Base-by-base conservation (phyloP, 495 filamentous ascomycete genomes). In the Tuber calosporum region DNA sequence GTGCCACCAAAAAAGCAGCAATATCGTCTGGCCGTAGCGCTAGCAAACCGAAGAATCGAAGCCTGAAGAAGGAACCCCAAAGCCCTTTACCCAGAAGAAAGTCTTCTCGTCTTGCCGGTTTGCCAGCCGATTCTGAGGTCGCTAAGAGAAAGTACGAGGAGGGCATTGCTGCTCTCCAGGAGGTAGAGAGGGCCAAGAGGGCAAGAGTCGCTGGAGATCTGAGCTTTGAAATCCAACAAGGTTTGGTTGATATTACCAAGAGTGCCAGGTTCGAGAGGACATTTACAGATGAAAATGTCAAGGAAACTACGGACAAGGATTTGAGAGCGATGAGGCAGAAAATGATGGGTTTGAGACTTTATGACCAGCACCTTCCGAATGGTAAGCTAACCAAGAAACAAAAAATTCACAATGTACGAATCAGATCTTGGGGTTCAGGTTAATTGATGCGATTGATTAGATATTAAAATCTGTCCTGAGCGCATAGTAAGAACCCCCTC, bases 391-490 rank as follows among this genome's bases (percentile, higher is more conserved):
- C 34, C 48, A 30, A 45, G 68, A n/a, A 22, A 20, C 48, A 20
- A 26, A 30, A 26, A 43, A 4, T 41, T 67, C 37, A 45, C 26
- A 36, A 71, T 34, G 38, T 69, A 20, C 67, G 20, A 68, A 43
- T 19, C 36, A 26, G n/a, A 9, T 4, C 37, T 8, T 39, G 30
- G 7, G 7, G 26, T 74, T 34, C 17, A 36, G 37, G 68, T 42
- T 80, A n/a, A 82, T 66, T 74, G 36, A 74, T 69, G 40, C 48
- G 58, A 75, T 42, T 71, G 30, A 53, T 20, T 77, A 93, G 92
- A 92, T 66, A 95, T 98, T 81, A 99, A 98, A 79, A 88, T 98
- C 69, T 94, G 92, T 0, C 94, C 93, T 0, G 93, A 98, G 82
- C 86, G 95, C 72, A 88, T 97, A 22, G 53, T 62, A 62, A 62